Percentiles rank a stretch among this genome's conserved stretches.
Conservation (phyloP, 2,329 filamentous ascomycete species). For the Botrytis porri region DNA sequence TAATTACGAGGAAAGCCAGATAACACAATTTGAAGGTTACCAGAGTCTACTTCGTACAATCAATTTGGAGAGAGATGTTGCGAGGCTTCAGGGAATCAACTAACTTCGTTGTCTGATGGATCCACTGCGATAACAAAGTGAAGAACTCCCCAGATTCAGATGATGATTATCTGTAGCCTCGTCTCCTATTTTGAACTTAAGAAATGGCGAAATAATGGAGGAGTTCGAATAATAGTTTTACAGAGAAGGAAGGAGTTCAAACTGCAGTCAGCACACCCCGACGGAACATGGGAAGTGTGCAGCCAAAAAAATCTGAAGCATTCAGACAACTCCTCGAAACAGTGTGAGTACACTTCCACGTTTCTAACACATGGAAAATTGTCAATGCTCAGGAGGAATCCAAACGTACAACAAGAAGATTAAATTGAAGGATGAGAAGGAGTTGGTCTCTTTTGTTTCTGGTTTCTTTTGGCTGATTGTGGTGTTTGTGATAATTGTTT, state of each 20-base stretch:
- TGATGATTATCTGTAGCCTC: not conserved
- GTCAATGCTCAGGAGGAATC: not conserved
- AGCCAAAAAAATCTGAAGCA: not conserved
- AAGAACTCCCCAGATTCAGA: not conserved
- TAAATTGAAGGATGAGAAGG: conserved; percentile 2
- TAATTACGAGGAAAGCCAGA: not conserved
- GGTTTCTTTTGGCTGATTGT: conserved; percentile 2
- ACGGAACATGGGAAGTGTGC: not conserved
- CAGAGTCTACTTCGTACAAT: too few relatives aligned
- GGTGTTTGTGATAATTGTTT: conserved; percentile 7
- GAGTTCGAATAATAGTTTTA: not conserved
- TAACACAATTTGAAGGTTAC: not conserved
- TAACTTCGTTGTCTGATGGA: not conserved
- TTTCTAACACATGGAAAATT: conserved; percentile 1
- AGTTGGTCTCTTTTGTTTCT: not conserved
- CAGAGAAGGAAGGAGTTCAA: not conserved
- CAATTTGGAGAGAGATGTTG: not conserved
- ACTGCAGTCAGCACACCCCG: conserved; percentile 7
- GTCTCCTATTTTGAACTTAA: not conserved
- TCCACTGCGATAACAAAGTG: not conserved
- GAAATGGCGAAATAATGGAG: not conserved
- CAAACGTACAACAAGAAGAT: not conserved
- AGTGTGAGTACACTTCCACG: not conserved
- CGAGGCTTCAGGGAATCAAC: not conserved
- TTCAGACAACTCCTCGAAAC: conserved; percentile 8